Conservation (phyloP, 2,329 filamentous ascomycete genomes). For the Colletotrichum sansevieriae region DNA sequence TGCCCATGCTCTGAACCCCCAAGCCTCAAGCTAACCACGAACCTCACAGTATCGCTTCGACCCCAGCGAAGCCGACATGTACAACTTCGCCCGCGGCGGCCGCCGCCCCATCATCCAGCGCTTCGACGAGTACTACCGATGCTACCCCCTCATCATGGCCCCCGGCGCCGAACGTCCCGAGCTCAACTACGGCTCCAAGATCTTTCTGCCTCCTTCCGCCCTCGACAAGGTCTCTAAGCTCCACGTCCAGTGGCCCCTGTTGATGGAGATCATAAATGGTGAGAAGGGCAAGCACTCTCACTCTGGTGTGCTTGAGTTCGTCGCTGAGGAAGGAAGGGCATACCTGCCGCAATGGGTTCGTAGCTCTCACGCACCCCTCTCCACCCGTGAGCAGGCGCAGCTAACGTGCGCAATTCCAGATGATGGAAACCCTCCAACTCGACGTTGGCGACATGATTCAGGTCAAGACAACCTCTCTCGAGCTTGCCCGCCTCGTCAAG, state of each 20-base stretch:
- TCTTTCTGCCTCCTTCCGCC: conserved; percentile 95
- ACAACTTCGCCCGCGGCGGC: conserved; percentile 50
- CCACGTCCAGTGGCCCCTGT: conserved; percentile 96
- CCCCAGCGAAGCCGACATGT: conserved; percentile 42
- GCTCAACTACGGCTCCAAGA: conserved; percentile 97
- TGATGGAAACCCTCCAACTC: conserved; percentile 92
- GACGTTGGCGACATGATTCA: conserved; percentile 96
- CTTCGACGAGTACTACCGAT: conserved; percentile 99
- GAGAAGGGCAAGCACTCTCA: conserved; percentile 85
- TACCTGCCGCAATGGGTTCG: conserved; percentile 95
- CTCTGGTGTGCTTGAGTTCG: conserved; percentile 96
- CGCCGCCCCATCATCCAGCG: conserved; percentile 73
- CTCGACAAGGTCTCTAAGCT: conserved; percentile 96
- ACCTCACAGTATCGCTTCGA: conserved; percentile 40
- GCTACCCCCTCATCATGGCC: conserved; percentile 95
- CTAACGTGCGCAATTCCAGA: conserved; percentile 61
- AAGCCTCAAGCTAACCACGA: conserved; percentile 22
- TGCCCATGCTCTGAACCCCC: not conserved
- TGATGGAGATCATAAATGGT: conserved; percentile 96
- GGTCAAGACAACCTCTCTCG: conserved; percentile 93
- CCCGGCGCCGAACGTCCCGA: conserved; percentile 89
- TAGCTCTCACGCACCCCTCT: conserved; percentile 24
- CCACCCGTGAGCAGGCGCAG: not conserved
- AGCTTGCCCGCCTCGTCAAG: conserved; percentile 93
- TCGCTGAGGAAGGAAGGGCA: conserved; percentile 95